phyloP scores from a whole-genome alignment of 768 basidiomycete species.

The Hygrophorus russula region DNA sequence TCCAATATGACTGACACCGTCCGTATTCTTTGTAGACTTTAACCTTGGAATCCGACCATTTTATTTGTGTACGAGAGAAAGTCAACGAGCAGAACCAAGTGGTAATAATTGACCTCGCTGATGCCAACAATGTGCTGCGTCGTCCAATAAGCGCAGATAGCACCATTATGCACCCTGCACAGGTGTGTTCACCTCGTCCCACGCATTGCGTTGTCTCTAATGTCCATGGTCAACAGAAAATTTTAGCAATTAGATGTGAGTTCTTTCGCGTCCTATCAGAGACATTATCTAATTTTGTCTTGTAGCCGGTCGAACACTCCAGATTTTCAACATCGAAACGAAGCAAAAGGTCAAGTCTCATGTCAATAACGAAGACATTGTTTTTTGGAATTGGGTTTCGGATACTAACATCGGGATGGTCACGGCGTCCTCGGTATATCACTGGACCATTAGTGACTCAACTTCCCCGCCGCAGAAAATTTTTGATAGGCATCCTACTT shows the following conservation, averaged over 20 bases:
- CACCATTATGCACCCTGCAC: constrained; percentile 87
- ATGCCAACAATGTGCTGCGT: constrained; percentile 94
- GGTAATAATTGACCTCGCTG: constrained; percentile 94
- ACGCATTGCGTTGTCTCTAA: no score
- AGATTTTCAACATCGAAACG: constrained; percentile 96
- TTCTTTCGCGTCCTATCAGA: constrained; percentile 4
- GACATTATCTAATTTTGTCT: constrained; percentile 5
- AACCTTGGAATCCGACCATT: constrained; percentile 95
- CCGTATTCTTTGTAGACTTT: constrained; percentile 43
- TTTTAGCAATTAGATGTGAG: constrained; percentile 87
- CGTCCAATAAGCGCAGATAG: constrained; percentile 97
- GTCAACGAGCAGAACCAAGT: constrained; percentile 94
- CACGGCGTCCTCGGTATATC: constrained; percentile 85
- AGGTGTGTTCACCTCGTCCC: no score
- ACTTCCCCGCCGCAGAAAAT: constrained; percentile 82
- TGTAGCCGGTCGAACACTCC: constrained; percentile 84
- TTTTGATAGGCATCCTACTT: constrained; percentile 93
- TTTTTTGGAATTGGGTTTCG: constrained; percentile 99
- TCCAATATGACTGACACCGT: background rate
- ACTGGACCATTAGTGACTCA: constrained; percentile 74
- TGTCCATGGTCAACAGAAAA: constrained; percentile 55
- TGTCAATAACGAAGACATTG: constrained; percentile 84
- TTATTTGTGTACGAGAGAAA: constrained; percentile 96
- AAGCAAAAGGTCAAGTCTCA: constrained; percentile 98
- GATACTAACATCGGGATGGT: constrained; percentile 90